Base-by-base conservation (phyloP, 306 rosid genomes). In the Ormosia semicastrata region DNA sequence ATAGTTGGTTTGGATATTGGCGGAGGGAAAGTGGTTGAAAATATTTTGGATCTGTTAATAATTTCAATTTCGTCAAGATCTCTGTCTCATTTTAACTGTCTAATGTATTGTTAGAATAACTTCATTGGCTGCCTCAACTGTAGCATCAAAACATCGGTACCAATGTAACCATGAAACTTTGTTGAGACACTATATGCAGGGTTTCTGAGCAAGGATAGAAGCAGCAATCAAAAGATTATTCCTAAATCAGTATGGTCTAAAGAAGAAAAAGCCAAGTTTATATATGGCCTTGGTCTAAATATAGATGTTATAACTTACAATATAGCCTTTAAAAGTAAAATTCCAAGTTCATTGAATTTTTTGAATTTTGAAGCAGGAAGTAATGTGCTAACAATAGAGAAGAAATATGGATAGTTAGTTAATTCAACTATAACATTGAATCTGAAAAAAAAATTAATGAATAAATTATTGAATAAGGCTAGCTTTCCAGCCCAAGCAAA, bases 1-100 rank as follows among this genome's bases (percentile, higher is more conserved):
- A 46, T 66, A 73, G 69, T 68, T 62, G 41, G 36, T 81, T 69
- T 39, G 73, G 44, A 60, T 75, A n/a, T n/a, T n/a, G n/a, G n/a
- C n/a, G 34, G 12, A 78, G 44, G 66, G 66, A 34, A 49, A 46
- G 50, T 43, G 54, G 13, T 59, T 74, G 71, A 58, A 29, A 66
- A 1, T 52, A 36, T 47, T 71, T 75, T 46, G 71, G 77, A 56
- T 66, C 1, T 12, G 50, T 47, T 58, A 75, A 79, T 79, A 73
- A 79, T 73, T 66, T 13, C 56, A 73, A 34, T 6, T 78, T 33
- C 43, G 32, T 77, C 54, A 5, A 8, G 29, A 76, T n/a, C n/a
- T 32, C 13, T 69, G 10, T 64, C 47, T 73, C 66, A 17, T 17
- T 54, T 82, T 69, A 15, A 68, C 71, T 41, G 24, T 4, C 11